Percentiles rank a stretch among this genome's conserved stretches.
phyloP scores from a whole-genome alignment of 208 protist species.

The Spironucleus salmonicida region DNA sequence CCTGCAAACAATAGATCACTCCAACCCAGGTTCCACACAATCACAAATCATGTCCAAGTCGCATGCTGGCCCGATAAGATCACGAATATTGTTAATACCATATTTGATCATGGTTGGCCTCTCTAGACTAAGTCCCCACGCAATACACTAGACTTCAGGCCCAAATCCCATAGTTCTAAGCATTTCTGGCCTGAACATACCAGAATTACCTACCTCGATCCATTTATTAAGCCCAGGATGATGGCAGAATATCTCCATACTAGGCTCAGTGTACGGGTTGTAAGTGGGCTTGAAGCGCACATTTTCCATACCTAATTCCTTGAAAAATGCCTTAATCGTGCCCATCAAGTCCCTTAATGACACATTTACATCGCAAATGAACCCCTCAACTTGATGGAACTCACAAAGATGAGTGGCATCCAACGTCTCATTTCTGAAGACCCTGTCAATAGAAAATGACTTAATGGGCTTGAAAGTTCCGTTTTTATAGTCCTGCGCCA shows the following conservation, averaged over 20 bases:
- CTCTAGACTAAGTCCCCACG: slow-evolving; percentile 97
- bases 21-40: too few species aligned
- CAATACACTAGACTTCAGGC: slow-evolving; percentile 82
- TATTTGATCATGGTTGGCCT: slow-evolving; percentile 98
- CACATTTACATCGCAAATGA: slow-evolving; percentile 84
- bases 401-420: slow-evolving; percentile 98
- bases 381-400: slow-evolving; percentile 98
- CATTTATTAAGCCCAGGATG: slow-evolving; percentile 76
- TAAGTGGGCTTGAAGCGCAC: slow-evolving; percentile 98
- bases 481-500: slow-evolving; percentile 55
- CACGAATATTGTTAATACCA: slow-evolving; percentile 88
- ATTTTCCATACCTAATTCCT: slow-evolving; percentile 72
- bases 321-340: slow-evolving; percentile 88
- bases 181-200: slow-evolving; percentile 86
- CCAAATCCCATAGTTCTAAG: slow-evolving; percentile 88
- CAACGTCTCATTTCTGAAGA: slow-evolving; percentile 98
- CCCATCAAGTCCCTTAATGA: slow-evolving; percentile 92
- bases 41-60: too few species aligned
- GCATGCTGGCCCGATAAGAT: slow-evolving; percentile 85
- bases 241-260: slow-evolving; percentile 97
- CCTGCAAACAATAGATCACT: too few species aligned
- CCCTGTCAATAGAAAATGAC: slow-evolving; percentile 98
- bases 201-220: slow-evolving; percentile 54
- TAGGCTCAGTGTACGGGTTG: slow-evolving; percentile 99
- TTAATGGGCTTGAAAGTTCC: slow-evolving; percentile 71